Base-by-base conservation (phyloP, 2,329 filamentous ascomycete genomes). In the Huntiella abstrusa region DNA sequence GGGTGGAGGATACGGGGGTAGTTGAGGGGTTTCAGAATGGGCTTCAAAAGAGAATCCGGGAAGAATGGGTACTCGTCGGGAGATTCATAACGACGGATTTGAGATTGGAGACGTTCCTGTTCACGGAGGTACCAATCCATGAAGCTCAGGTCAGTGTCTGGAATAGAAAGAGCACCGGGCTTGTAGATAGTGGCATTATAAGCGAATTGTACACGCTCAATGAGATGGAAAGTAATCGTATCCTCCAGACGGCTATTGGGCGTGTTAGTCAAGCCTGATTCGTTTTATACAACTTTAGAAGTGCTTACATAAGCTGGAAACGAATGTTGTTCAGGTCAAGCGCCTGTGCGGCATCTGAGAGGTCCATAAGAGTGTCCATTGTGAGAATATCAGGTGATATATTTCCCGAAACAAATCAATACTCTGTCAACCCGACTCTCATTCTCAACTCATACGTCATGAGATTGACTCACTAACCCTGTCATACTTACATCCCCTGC, bases 11-110 rank as follows among this genome's bases (percentile, higher is more conserved):
- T 85, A 57, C 71, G 69, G 10, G 91, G 91, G 65, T 98, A 98
- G 59, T 83, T 63, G 54, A 98, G 71, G 6, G 86, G 82, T 54
- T 82, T 78, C n/a, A 98, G 74, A 51, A 98, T 83, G 19, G 88
- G 83, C 47, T 71, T 68, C 56, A 84, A 75, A 36, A 95, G 68
- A 7, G 75, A 79, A 28, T 82, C 72, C 1, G 86, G 84, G 66
- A 95, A 98, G 75, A 96, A 98, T 16, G 91, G 84, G 62, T 94
- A 88, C 65, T 98, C 91, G 68, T 98, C 91, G 35, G 91, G 91
- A 0, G 85, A 85, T 61, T 98, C 80, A 69, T 86, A 98, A 59
- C 91, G 85, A 54, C 91, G 85, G 54, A 98, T 87, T 45, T 85
- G 75, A 11, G 87, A 94, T 60, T 98, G 88, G 4, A 96, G 68